Percentiles rank a stretch among this genome's conserved stretches.
phyloP scores from a whole-genome alignment of 2,329 filamentous ascomycete species.

The Trichoderma sp. region DNA sequence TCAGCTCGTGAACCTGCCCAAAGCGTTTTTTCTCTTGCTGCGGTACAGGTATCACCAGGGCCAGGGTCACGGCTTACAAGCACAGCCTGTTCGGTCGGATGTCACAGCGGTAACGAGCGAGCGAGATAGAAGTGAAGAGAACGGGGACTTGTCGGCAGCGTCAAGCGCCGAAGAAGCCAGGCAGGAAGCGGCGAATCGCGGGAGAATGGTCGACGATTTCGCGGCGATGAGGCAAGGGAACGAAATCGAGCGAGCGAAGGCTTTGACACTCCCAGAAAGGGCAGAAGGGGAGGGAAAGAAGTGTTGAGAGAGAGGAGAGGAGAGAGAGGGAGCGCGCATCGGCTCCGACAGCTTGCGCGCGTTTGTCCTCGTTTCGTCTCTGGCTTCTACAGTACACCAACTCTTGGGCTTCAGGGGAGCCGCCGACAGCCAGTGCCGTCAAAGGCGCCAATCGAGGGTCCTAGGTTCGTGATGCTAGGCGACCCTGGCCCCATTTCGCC shows the following conservation, averaged over 20 bases:
- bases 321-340: conserved; percentile 23
- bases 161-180: conserved; percentile 23
- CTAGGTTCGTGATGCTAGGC: conserved; percentile 21
- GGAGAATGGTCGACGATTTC: background rate
- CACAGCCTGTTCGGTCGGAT: conserved; percentile 16
- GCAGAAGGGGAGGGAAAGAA: background rate
- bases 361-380: conserved; percentile 10
- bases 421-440: conserved; percentile 5
- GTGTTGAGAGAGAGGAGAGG: background rate
- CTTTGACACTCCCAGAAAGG: background rate
- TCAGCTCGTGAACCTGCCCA: conserved; percentile 26
- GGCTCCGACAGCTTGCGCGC: conserved; percentile 15
- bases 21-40: conserved; percentile 5
- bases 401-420: conserved; percentile 28
- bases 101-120: conserved; percentile 20
- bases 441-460: conserved; percentile 25
- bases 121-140: background rate
- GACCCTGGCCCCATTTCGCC: conserved; percentile 18
- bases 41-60: conserved; percentile 23
- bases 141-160: conserved; percentile 22
- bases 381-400: conserved; percentile 16
- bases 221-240: conserved; percentile 10
- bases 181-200: background rate
- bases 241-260: conserved; percentile 20
- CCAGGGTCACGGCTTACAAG: conserved; percentile 22